phyloP scores from a whole-genome alignment of 2,329 filamentous ascomycete genomes.

The Pseudopithomyces chartarum region DNA sequence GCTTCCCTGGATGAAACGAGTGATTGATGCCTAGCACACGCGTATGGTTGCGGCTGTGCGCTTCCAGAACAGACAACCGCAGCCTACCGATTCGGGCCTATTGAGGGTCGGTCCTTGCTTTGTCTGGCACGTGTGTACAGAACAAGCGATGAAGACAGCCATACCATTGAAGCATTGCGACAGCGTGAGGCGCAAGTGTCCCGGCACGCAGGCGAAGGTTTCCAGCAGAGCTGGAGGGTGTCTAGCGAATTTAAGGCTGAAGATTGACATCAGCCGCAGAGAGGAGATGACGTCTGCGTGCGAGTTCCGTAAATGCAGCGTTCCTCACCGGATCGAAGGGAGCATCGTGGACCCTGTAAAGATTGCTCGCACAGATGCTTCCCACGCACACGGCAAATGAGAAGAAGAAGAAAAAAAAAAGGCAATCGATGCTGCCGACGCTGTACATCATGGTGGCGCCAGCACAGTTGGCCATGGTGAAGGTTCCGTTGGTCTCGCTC shows the following conservation, averaged over 20 bases:
- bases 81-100: slow-evolving; percentile 4
- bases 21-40: slow-evolving; percentile 7
- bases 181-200: not conserved
- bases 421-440: not conserved
- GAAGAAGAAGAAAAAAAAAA: no score
- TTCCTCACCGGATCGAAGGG: not conserved
- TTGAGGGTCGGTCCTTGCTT: not conserved
- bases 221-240: not conserved
- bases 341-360: not conserved
- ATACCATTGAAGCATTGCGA: not conserved
- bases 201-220: not conserved
- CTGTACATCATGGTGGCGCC: not conserved
- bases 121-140: not conserved
- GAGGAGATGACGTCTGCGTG: not conserved
- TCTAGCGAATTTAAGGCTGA: not conserved
- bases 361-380: slow-evolving; percentile 1
- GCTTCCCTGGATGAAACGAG: not conserved
- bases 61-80: not conserved
- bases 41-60: slow-evolving; percentile 8
- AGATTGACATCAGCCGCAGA: not conserved
- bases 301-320: not conserved
- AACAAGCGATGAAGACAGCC: not conserved
- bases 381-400: not conserved
- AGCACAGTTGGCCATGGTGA: not conserved
- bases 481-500: not conserved